Base-by-base conservation (phyloP, 2,329 filamentous ascomycete species). In the Ophiostoma piceae region DNA sequence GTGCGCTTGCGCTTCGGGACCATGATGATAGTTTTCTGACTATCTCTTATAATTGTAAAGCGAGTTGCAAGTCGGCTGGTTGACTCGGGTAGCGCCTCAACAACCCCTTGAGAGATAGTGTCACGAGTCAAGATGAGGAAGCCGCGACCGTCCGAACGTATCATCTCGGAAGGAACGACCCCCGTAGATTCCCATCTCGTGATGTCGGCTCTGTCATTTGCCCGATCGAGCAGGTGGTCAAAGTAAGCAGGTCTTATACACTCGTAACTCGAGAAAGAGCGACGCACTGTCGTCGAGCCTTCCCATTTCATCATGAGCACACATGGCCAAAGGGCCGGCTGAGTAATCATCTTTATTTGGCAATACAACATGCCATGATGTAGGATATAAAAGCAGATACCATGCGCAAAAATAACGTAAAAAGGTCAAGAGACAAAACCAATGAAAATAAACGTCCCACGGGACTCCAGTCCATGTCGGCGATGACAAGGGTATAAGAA, bases 391-490 rank as follows among this genome's bases (percentile, higher is more conserved):
- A 5, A 12, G 47, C 35, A 35, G 35, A 35, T 35, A 35, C 8
- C 35, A 5, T 35, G 35, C 35, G 35, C 35, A 35, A 35, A 14
- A 26, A 26, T 9, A 57, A 57, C 8, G 51, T 12, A 57, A 22
- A 57, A 26, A 35, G 35, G 35, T 35, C 3, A 16, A 62, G 2
- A 14, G 35, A 35, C 35, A 62, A 62, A 8, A 16, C 32, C 3
- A 62, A 16, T 19, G 5, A 32, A 35, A 4, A 26, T 26, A 62
- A 62, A 14, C 51, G 57, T 62, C 57, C 57, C 57, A 62, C 26
- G 26, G 57, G 57, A 62, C 57, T 62, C 26, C 57, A 62, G 57
- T 62, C 57, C 26, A 32, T 29, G 57, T 62, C 57, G 26, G 57
- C 22, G 57, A 37, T 43, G 16, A 66, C 37, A 37, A 19, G 22